Base-by-base conservation (phyloP, 495 filamentous ascomycete species). In the Sabuloglossum arenarium region DNA sequence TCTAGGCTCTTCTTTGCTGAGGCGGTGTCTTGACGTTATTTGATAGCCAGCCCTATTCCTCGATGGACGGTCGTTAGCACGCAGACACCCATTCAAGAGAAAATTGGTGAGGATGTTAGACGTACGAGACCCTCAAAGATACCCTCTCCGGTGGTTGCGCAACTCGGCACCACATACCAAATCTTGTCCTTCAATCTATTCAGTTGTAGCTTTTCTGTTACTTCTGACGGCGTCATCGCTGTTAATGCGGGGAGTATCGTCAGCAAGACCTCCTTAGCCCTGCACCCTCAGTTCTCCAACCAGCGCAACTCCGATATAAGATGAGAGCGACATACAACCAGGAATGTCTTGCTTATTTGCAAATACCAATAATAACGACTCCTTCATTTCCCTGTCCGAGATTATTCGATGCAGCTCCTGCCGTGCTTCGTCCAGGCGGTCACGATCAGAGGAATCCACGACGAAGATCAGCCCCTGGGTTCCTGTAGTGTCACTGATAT, bases 391-490 rank as follows among this genome's bases (percentile, higher is more conserved):
- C 49, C 88, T 77, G 65, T 98, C 91, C 63, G 89, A 85, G 66
- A 98, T 94, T 64, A 98, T 96, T 61, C 88, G 85, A 64, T 94
- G 84, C 32, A 98, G 72, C 65, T 98, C 91, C 51, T 80, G 84
- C 59, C 79, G 77, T 45, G 91, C 93, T 69, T 98, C 91, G 29
- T 90, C 84, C 68, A 98, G 82, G 42, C 91, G 79, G 42, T 77
- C 77, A 25, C 80, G 82, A 66, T 98, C 91, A 60, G 80, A 84
- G 43, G 86, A 93, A 67, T 98, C 91, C 61, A 98, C 84, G 56
- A 98, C 91, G 72, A 97, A 98, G 68, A 98, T 93, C 54, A 98
- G 76, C 42, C 88, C 91, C 76, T 98, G 91, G 54, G 91, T 97
- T 54, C 87, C 86, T 86, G 62, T 60, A 59, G 12, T 54, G 25